These are phyloP conservation scores for Pythium dissotocum DNA, from an alignment of 352 stramenopile species.

Conservation along the genomic window DNA sequence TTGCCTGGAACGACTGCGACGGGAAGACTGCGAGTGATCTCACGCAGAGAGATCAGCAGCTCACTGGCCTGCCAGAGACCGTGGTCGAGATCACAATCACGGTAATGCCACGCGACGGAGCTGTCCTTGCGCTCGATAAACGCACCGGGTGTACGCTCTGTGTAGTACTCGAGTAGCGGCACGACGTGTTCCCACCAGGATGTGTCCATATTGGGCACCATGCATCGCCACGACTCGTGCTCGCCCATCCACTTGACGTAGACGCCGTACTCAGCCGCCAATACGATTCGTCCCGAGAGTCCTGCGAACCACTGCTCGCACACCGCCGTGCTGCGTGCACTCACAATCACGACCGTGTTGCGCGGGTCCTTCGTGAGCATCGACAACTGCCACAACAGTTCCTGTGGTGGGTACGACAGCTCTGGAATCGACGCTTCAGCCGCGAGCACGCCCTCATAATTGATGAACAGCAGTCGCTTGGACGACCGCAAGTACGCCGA, in stretches of 20 bases:
- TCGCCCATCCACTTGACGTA: constrained; percentile 77
- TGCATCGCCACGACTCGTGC: constrained; percentile 70
- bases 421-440: constrained; percentile 84
- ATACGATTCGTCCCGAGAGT: constrained; percentile 58
- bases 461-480: constrained; percentile 80
- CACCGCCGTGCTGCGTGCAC: constrained; percentile 61
- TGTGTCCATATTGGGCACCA: constrained; percentile 81
- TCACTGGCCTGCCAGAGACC: constrained; percentile 90
- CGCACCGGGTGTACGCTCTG: constrained; percentile 75
- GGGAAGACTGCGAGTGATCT: constrained; percentile 70
- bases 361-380: constrained; percentile 75
- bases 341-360: constrained; percentile 81
- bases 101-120: constrained; percentile 90
- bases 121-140: constrained; percentile 87
- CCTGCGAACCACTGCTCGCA: constrained; percentile 83
- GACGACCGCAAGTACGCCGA: constrained; percentile 76
- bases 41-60: constrained; percentile 73
- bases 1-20: constrained; percentile 79
- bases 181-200: constrained; percentile 80
- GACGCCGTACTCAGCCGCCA: constrained; percentile 79
- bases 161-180: constrained; percentile 82
- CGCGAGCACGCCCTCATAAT: constrained; percentile 89
- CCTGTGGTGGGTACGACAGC: constrained; percentile 81
- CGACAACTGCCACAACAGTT: constrained; percentile 82
- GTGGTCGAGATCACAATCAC: constrained; percentile 86